Conservation (phyloP, 768 basidiomycete genomes). For the Naganishia onofrii region DNA sequence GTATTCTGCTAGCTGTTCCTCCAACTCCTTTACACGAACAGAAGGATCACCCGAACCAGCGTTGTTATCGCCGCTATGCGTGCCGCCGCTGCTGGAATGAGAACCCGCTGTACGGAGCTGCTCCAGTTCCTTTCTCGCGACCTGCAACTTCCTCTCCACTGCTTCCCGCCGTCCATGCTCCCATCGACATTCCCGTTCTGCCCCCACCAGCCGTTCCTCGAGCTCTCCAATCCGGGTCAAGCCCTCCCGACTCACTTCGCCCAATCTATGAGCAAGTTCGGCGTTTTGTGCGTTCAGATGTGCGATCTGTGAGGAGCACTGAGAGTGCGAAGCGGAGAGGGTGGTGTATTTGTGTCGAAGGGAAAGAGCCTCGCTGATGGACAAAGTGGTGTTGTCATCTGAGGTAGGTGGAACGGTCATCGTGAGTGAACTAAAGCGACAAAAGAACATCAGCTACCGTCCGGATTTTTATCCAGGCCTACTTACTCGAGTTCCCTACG, state of each 20-base stretch:
- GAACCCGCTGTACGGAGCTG: constrained; percentile 27
- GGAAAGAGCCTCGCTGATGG: constrained; percentile 34
- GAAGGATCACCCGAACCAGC: not conserved
- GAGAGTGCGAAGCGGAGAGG: constrained; percentile 39
- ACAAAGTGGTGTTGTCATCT: constrained; percentile 30
- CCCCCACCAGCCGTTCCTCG: constrained; percentile 33
- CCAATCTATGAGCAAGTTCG: constrained; percentile 35
- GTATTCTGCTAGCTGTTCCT: constrained; percentile 18
- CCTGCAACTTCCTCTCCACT: constrained; percentile 42
- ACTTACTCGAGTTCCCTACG: constrained; percentile 50
- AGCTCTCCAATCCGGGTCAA: constrained; percentile 33
- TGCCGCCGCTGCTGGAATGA: not conserved
- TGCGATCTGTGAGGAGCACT: constrained; percentile 38
- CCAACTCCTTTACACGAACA: constrained; percentile 8
- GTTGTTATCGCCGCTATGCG: too few relatives aligned
- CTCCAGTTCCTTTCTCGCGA: constrained; percentile 41
- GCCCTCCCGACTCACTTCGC: constrained; percentile 35
- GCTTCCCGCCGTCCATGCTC: constrained; percentile 42
- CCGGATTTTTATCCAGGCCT: not conserved
- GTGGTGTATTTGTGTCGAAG: constrained; percentile 42
- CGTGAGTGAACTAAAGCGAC: constrained; percentile 43
- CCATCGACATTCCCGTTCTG: constrained; percentile 48
- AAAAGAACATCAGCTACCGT: not conserved
- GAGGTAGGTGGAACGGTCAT: constrained; percentile 39
- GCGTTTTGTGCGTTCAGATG: constrained; percentile 37